Base-by-base conservation (phyloP, 2,329 filamentous ascomycete species). In the Beauveria sp. region DNA sequence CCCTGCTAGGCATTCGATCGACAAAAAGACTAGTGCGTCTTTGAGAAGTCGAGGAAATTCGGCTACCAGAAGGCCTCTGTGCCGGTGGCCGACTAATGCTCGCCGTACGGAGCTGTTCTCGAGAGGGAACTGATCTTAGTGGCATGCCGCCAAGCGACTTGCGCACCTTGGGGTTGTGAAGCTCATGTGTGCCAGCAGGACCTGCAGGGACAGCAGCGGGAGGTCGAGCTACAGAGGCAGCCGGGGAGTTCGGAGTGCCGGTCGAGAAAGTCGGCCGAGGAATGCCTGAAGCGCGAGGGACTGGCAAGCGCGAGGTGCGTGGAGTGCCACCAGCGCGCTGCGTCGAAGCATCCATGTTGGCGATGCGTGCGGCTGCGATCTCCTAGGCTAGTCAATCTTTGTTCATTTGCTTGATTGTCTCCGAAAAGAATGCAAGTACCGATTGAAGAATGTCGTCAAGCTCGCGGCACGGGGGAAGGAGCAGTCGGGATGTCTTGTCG, bases 151-250 rank as follows among this genome's bases (percentile, higher is more conserved):
- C 59, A 26, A 55, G 59, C n/a, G 75, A 68, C 28, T 73, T 63
- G 34, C 77, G 75, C 14, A 79, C 70, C 59, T 75, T 75, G 18
- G 77, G 75, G 51, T 72, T 74, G 62, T 73, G 73, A 48, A 77
- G 64, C 30, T 75, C 72, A 22, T 67, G 67, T 47, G 60, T 65
- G 34, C 59, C 59, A n/a, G 59, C 59, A 3, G 57, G 50, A 20
- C 53, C 52, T n/a, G 59, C 10, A 18, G 68, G 70, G 1, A 66
- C 55, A 8, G 65, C 63, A 10, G 64, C 55, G 2, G 66, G 64
- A 20, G 69, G 63, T 4, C 72, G 70, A 61, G 73, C 61, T 16
- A 65, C 60, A 10, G 71, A 70, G 3, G 70, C 55, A 1, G 70
- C 18, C 5, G 57, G 40, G 9, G 70, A 18, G 66, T 62, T 2